Evolutionary conservation across 345 rosid genomes (phyloP).

Genomic region (Draba incana): DNA sequence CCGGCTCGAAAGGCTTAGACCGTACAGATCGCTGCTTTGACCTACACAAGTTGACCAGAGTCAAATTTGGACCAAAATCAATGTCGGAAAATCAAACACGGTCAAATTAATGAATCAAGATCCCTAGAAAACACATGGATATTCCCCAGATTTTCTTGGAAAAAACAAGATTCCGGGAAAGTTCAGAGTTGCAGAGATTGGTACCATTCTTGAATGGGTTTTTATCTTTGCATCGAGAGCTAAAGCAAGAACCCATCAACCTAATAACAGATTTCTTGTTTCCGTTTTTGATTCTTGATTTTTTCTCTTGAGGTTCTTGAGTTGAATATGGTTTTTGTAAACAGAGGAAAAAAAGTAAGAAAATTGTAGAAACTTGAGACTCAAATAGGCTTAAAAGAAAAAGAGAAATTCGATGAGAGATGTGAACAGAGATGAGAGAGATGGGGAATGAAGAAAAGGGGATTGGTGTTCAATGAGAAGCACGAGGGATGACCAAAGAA

Average conservation of each 20-base stretch:
- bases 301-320: constrained; percentile 25
- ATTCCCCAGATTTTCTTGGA: background rate
- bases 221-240: constrained; percentile 39
- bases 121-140: background rate
- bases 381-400: background rate
- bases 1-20: constrained; percentile 49
- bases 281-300: background rate
- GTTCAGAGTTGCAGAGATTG: constrained; percentile 6
- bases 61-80: constrained; percentile 12
- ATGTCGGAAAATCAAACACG: background rate
- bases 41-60: constrained; percentile 30
- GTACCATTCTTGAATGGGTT: constrained; percentile 34
- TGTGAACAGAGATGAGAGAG: constrained; percentile 34
- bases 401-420: constrained; percentile 21
- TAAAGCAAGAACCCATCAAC: constrained; percentile 44
- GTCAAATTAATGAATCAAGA: background rate
- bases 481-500: constrained; percentile 35
- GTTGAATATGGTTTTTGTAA: constrained; percentile 8
- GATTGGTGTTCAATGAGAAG: constrained; percentile 31
- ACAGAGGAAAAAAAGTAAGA: background rate
- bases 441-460: constrained; percentile 20
- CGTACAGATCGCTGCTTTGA: constrained; percentile 44
- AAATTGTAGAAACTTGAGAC: constrained; percentile 16
- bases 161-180: background rate
- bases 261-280: constrained; percentile 8